Conservation (phyloP, 192 early-diverging fungal genomes). For the Coemansia sp. region DNA sequence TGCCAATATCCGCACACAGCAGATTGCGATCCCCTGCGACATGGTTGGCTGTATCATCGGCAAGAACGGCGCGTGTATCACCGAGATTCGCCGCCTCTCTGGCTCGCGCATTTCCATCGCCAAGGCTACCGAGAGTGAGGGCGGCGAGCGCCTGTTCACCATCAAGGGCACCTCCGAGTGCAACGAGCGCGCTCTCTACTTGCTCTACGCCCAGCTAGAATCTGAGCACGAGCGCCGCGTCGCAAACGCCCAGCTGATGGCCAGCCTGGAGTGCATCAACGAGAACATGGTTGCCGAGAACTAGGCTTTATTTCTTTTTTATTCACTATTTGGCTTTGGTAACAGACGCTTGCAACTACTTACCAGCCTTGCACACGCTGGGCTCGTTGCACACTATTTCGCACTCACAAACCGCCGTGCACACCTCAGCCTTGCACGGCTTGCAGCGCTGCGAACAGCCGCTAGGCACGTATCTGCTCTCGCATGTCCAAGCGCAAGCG, state of each 20-base stretch:
- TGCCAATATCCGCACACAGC: conserved; percentile 70
- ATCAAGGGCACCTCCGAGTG: conserved; percentile 83
- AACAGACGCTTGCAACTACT: background rate
- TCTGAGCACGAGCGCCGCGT: conserved; percentile 79
- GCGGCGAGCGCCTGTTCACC: conserved; percentile 85
- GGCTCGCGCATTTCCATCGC: conserved; percentile 89
- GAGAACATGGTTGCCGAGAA: conserved; percentile 44
- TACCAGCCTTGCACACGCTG: conserved; percentile 24
- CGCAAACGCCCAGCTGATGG: conserved; percentile 45
- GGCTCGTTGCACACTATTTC: conserved; percentile 22
- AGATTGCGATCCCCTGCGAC: conserved; percentile 90
- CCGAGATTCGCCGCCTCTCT: conserved; percentile 75
- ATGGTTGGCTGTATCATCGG: conserved; percentile 99
- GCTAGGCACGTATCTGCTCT: background rate
- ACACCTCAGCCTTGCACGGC: conserved; percentile 29
- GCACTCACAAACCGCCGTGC: conserved; percentile 18
- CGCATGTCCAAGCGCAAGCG: conserved; percentile 24
- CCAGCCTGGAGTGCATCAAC: conserved; percentile 49
- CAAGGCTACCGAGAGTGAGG: conserved; percentile 72
- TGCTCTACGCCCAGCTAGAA: conserved; percentile 89
- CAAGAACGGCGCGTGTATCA: conserved; percentile 79
- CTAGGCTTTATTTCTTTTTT: conserved; percentile 5
- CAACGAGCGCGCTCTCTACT: conserved; percentile 86
- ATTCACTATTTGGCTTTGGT: background rate
- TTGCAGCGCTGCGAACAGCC: conserved; percentile 27